These are phyloP conservation scores for Dactylellina drechsleri DNA, from an alignment of 2,329 filamentous ascomycete species.

Conservation along the genomic window DNA sequence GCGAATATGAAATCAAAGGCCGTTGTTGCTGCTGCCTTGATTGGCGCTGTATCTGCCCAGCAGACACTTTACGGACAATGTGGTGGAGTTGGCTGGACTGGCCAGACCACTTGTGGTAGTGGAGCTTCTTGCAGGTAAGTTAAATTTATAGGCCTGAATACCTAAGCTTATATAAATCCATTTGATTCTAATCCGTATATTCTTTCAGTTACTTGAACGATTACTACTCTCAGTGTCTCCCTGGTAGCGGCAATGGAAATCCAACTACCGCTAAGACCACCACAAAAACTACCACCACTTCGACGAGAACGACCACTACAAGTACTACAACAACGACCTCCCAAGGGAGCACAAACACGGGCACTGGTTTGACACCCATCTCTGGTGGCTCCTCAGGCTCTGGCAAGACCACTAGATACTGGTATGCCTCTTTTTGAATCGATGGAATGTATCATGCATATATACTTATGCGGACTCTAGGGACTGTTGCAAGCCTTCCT, in stretches of 20 bases:
- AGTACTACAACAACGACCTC: conserved; percentile 31
- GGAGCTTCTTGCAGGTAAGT: conserved; percentile 54
- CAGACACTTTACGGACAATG: conserved; percentile 56
- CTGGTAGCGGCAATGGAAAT: conserved; percentile 41
- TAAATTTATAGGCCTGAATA: neutral
- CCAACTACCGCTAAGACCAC: conserved; percentile 25
- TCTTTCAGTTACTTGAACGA: conserved; percentile 43
- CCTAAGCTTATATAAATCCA: neutral
- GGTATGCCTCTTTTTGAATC: conserved; percentile 34
- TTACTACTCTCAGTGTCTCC: conserved; percentile 58
- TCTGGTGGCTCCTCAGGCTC: conserved; percentile 56
- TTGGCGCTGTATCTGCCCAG: conserved; percentile 53
- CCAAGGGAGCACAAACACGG: conserved; percentile 9
- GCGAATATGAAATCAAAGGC: conserved; percentile 39
- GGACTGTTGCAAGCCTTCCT: conserved; percentile 78
- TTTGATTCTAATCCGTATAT: neutral
- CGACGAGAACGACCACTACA: conserved; percentile 18
- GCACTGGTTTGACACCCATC: conserved; percentile 32
- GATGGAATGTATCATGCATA: neutral
- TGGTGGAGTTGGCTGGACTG: conserved; percentile 59
- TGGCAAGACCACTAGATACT: conserved; percentile 61
- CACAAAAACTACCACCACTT: conserved; percentile 4
- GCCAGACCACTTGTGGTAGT: conserved; percentile 55
- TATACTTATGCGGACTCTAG: neutral
- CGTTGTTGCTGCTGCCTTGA: conserved; percentile 35